A percentile compares a stretch with the other conserved stretches of the same genome.
Evolutionary conservation across 768 basidiomycete species (phyloP).

Genomic region (Trametes gibbosa): DNA sequence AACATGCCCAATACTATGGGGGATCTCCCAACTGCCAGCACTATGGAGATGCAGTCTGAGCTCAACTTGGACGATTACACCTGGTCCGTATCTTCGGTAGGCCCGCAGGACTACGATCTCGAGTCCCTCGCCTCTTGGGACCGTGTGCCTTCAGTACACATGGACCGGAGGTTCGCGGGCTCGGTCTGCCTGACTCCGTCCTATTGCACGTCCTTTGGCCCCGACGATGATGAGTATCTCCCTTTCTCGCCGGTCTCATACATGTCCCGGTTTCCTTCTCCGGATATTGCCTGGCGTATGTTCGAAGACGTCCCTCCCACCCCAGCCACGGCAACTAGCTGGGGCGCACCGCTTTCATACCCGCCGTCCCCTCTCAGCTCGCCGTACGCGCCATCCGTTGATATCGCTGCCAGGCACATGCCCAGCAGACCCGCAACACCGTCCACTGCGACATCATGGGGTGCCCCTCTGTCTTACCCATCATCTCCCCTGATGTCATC

Average conservation of each 20-base stretch:
- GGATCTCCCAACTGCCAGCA: slow-evolving; percentile 24
- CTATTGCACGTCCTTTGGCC: slow-evolving; percentile 55
- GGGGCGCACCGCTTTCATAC: slow-evolving; percentile 42
- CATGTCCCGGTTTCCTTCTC: slow-evolving; percentile 46
- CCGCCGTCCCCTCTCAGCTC: slow-evolving; percentile 33
- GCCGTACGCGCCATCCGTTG: slow-evolving; percentile 33
- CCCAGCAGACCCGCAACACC: slow-evolving; percentile 42
- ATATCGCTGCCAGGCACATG: slow-evolving; percentile 38
- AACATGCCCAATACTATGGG: slow-evolving; percentile 47
- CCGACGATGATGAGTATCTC: slow-evolving; percentile 45
- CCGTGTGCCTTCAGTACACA: slow-evolving; percentile 51
- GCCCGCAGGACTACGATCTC: slow-evolving; percentile 47
- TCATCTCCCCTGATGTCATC: slow-evolving; percentile 31
- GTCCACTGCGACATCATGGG: slow-evolving; percentile 50
- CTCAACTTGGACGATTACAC: slow-evolving; percentile 63
- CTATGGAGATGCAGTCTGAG: slow-evolving; percentile 32
- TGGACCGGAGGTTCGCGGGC: slow-evolving; percentile 51
- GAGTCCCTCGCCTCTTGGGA: slow-evolving; percentile 39
- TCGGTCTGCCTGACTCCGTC: slow-evolving; percentile 56
- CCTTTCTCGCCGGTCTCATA: slow-evolving; percentile 35
- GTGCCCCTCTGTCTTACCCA: slow-evolving; percentile 41
- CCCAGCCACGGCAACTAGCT: slow-evolving; percentile 46
- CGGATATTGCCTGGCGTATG: slow-evolving; percentile 57
- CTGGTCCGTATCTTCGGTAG: slow-evolving; percentile 68
- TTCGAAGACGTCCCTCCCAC: slow-evolving; percentile 53